Conservation (phyloP, 1,139 yeast genomes). For the Geotrichum fermentans region DNA sequence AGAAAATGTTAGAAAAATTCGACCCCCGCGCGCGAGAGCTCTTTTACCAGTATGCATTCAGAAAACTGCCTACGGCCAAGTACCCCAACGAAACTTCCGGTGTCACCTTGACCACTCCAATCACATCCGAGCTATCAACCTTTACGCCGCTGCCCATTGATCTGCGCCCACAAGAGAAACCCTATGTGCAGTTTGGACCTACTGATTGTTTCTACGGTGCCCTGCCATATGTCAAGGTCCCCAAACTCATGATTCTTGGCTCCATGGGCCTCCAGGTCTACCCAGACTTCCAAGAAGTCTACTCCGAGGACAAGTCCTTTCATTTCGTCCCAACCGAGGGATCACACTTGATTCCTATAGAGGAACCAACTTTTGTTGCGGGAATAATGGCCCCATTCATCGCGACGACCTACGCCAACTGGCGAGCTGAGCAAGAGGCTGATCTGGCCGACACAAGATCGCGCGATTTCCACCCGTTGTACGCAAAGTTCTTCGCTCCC, state of each 20-base stretch:
- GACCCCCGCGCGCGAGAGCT: conserved; percentile 17
- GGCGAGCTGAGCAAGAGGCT: conserved; percentile 3
- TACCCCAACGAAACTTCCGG: conserved; percentile 21
- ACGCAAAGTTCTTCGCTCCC: conserved; percentile 2
- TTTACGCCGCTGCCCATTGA: conserved; percentile 14
- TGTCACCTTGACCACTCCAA: conserved; percentile 21
- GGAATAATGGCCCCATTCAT: not conserved
- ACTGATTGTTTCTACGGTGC: not conserved
- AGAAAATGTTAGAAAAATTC: conserved; percentile 15
- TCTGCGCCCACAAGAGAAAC: conserved; percentile 3
- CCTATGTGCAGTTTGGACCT: conserved; percentile 1
- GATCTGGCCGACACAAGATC: conserved; percentile 9
- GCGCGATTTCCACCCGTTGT: conserved; percentile 10
- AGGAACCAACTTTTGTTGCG: conserved; percentile 7
- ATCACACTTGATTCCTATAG: conserved; percentile 13
- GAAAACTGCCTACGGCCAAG: conserved; percentile 19
- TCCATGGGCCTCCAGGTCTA: conserved; percentile 1
- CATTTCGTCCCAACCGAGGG: not conserved
- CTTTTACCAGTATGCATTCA: conserved; percentile 19
- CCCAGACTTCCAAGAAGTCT: not conserved
- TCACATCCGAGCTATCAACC: conserved; percentile 18
- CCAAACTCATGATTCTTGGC: conserved; percentile 16
- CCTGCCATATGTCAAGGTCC: not conserved
- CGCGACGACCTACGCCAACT: not conserved
- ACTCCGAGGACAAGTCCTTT: conserved; percentile 2